These are phyloP conservation scores for Zygosaccharomyces sapae DNA, from an alignment of 1,139 yeast species.

Conservation along the genomic window DNA sequence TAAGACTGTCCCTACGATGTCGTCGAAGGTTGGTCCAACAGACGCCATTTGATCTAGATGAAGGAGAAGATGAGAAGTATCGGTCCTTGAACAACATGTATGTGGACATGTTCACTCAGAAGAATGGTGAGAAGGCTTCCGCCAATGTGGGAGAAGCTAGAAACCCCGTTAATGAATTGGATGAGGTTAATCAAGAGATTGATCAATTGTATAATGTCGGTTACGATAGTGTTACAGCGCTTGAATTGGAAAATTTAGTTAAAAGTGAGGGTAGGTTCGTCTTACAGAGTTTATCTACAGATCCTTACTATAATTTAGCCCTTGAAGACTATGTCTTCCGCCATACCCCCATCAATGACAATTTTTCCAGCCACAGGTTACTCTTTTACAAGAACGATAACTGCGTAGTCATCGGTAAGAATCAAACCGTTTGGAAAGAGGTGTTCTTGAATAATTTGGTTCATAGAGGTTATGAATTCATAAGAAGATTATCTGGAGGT, in stretches of 20 bases:
- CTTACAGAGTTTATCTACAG: constrained; percentile 37
- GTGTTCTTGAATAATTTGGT: constrained; percentile 58
- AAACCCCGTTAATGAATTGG: constrained; percentile 18
- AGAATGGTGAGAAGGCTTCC: background rate
- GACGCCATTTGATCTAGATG: constrained; percentile 22
- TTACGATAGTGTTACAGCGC: constrained; percentile 11
- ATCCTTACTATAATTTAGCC: constrained; percentile 77
- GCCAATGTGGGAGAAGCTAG: background rate
- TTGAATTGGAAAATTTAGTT: constrained; percentile 19
- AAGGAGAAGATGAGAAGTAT: constrained; percentile 23
- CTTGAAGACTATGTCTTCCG: constrained; percentile 75
- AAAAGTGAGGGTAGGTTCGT: constrained; percentile 27
- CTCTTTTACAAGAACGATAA: constrained; percentile 73
- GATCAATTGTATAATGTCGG: constrained; percentile 17
- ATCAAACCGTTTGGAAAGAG: constrained; percentile 94
- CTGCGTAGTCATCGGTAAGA: constrained; percentile 89
- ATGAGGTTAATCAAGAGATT: constrained; percentile 29
- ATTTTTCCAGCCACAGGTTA: constrained; percentile 47
- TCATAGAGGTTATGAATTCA: constrained; percentile 55
- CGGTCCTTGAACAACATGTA: constrained; percentile 32
- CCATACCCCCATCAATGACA: constrained; percentile 46
- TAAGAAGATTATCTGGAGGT: constrained; percentile 87
- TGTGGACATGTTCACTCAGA: constrained; percentile 26
- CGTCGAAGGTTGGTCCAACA: constrained; percentile 1
- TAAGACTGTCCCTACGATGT: no score